Evolutionary conservation across 495 filamentous ascomycete genomes (phyloP).

Genomic region (Hypoxylon lienhwacheense): DNA sequence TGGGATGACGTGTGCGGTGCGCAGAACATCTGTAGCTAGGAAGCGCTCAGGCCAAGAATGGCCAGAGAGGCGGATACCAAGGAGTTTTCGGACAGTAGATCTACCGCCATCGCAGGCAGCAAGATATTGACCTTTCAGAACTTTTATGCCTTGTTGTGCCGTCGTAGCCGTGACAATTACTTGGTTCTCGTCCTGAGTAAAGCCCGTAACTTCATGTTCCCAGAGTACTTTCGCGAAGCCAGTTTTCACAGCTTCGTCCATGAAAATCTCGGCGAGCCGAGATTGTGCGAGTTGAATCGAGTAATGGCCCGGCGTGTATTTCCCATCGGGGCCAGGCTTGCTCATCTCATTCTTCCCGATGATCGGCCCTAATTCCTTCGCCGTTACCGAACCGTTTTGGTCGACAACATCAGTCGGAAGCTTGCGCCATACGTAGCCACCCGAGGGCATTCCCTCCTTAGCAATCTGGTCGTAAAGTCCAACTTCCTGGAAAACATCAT

Average conservation of each 20-base stretch:
- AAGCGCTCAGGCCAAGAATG: slow-evolving; percentile 18
- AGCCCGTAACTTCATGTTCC: slow-evolving; percentile 7
- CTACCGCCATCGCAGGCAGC: slow-evolving; percentile 11
- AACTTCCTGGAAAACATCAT: slow-evolving; percentile 11
- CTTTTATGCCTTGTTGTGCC: neutral
- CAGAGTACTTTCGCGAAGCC: slow-evolving; percentile 8
- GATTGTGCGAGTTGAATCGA: slow-evolving; percentile 14
- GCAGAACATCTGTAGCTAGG: slow-evolving; percentile 11
- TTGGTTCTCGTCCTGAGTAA: slow-evolving; percentile 4
- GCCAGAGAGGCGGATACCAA: slow-evolving; percentile 11
- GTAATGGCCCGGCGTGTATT: slow-evolving; percentile 6
- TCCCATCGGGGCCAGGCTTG: neutral
- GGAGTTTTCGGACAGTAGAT: slow-evolving; percentile 7
- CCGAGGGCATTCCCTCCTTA: slow-evolving; percentile 10
- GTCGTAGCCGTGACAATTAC: neutral
- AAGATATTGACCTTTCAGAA: slow-evolving; percentile 6
- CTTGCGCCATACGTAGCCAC: slow-evolving; percentile 11
- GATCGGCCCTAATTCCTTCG: slow-evolving; percentile 1
- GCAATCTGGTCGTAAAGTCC: slow-evolving; percentile 14
- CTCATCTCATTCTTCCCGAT: slow-evolving; percentile 9
- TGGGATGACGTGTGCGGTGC: slow-evolving; percentile 5
- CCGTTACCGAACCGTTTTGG: neutral
- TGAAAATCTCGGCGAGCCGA: slow-evolving; percentile 13
- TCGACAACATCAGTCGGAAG: slow-evolving; percentile 10
- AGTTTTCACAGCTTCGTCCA: slow-evolving; percentile 5